Evolutionary conservation across 352 stramenopile species (phyloP), one percentile per base, ranked within the genome.

Genomic region (Poterioochromonas sp.): DNA sequence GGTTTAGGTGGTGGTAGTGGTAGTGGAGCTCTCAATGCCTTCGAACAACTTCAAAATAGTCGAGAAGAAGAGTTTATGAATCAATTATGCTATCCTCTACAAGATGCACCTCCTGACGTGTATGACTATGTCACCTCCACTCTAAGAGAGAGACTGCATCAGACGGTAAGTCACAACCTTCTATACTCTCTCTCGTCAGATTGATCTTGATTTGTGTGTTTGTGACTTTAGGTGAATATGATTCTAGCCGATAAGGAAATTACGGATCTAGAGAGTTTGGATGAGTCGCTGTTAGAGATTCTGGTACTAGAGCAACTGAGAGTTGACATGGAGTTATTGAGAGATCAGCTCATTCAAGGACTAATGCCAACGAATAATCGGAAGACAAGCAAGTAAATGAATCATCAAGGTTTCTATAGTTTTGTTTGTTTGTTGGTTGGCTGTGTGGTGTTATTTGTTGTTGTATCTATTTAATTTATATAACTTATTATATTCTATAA

Each of bases 361-460:
- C 26, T 71, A 3, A 71, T 71, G 62, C 44, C 44, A 53, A 53
- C 44, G n/a, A n/a, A n/a, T n/a, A n/a, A n/a, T n/a, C n/a, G n/a
- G n/a, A n/a, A n/a, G n/a, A n/a, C n/a, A n/a, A n/a, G n/a, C n/a
- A n/a, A n/a, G n/a, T n/a, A n/a, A n/a, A n/a, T n/a, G n/a, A n/a
- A n/a, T n/a, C n/a, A n/a, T n/a, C n/a, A n/a, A n/a, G n/a, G n/a
- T n/a, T n/a, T n/a, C n/a, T n/a, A n/a, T n/a, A n/a, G n/a, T n/a
- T n/a, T n/a, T n/a, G n/a, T n/a, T n/a, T n/a, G n/a, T n/a, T n/a
- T n/a, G n/a, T n/a, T n/a, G n/a, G n/a, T n/a, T n/a, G n/a, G n/a
- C n/a, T n/a, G n/a, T n/a, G n/a, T n/a, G n/a, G n/a, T n/a, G n/a
- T n/a, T n/a, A n/a, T n/a, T n/a, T n/a, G n/a, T n/a, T n/a, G n/a